phyloP scores from a whole-genome alignment of 192 early-diverging fungal species.

The Tieghemiomyces parasiticus region DNA sequence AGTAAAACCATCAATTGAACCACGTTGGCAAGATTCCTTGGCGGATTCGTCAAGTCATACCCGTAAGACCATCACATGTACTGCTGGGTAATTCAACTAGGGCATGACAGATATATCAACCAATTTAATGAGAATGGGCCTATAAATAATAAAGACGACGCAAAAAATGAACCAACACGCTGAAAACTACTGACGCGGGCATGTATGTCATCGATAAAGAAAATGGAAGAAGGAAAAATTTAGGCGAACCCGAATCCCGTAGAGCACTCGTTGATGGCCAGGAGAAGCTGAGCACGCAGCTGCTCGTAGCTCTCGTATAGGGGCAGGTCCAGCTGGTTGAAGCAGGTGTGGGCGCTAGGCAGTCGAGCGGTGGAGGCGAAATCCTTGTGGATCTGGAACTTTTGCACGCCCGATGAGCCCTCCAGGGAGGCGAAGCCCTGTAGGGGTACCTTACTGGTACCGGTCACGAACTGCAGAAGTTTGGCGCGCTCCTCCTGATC shows the following conservation, averaged over 20 bases:
- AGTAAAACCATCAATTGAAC: too few species aligned
- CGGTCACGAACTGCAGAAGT: slow-evolving; percentile 92
- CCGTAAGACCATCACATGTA: too few species aligned
- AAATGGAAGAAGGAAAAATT: neutral
- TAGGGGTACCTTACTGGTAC: slow-evolving; percentile 95
- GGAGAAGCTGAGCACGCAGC: slow-evolving; percentile 61
- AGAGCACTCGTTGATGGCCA: slow-evolving; percentile 82
- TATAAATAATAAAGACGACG: too few species aligned
- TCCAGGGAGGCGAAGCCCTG: slow-evolving; percentile 88
- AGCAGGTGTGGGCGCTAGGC: slow-evolving; percentile 96
- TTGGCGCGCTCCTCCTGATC: slow-evolving; percentile 97
- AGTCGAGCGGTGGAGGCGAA: slow-evolving; percentile 72
- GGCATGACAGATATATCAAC: too few species aligned
- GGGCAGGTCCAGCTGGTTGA: slow-evolving; percentile 96
- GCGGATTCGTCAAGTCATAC: too few species aligned
- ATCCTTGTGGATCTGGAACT: slow-evolving; percentile 99
- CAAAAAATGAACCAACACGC: neutral
- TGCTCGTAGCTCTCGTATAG: slow-evolving; percentile 84
- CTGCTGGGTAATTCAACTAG: too few species aligned
- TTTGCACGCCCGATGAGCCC: slow-evolving; percentile 86
- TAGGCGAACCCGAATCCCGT: slow-evolving; percentile 84
- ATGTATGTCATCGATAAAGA: neutral
- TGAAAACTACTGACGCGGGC: neutral
- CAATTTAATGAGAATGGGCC: too few species aligned
- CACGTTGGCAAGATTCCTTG: too few species aligned